Evolutionary conservation across 2,329 filamentous ascomycete species (phyloP).

Genomic region (Trichoderma sp.): DNA sequence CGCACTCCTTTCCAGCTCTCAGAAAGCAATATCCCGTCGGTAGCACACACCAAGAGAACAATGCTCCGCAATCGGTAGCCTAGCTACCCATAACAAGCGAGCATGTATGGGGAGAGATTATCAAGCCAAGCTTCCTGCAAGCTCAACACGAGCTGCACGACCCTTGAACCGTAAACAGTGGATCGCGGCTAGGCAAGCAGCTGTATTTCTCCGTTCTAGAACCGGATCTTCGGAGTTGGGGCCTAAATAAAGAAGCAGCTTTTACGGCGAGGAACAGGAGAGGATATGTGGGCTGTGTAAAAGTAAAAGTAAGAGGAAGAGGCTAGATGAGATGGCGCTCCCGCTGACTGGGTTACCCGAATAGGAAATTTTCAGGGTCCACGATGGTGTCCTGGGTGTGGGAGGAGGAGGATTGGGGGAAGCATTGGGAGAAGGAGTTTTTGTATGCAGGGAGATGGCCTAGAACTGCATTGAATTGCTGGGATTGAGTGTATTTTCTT

Average conservation of each 20-base stretch:
- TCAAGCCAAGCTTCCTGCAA: background rate
- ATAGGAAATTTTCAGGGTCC: conserved; percentile 24
- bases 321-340: background rate
- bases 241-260: background rate
- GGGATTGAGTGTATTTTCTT: background rate
- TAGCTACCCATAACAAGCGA: background rate
- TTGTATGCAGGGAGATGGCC: background rate
- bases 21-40: background rate
- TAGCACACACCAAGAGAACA: background rate
- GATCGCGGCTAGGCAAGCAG: background rate
- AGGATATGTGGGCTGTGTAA: background rate
- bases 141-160: background rate
- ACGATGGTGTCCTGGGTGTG: conserved; percentile 5
- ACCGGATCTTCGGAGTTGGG: background rate
- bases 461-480: background rate
- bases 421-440: background rate
- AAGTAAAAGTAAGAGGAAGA: background rate
- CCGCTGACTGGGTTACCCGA: conserved; percentile 23
- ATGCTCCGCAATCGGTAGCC: background rate
- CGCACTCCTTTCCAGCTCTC: background rate
- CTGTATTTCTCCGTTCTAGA: background rate
- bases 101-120: background rate
- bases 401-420: background rate
- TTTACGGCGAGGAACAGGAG: background rate
- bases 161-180: background rate